Percentiles rank a stretch among this genome's conserved stretches.
phyloP scores from a whole-genome alignment of 495 filamentous ascomycete species.

The Hypomontagnella monticulosa region DNA sequence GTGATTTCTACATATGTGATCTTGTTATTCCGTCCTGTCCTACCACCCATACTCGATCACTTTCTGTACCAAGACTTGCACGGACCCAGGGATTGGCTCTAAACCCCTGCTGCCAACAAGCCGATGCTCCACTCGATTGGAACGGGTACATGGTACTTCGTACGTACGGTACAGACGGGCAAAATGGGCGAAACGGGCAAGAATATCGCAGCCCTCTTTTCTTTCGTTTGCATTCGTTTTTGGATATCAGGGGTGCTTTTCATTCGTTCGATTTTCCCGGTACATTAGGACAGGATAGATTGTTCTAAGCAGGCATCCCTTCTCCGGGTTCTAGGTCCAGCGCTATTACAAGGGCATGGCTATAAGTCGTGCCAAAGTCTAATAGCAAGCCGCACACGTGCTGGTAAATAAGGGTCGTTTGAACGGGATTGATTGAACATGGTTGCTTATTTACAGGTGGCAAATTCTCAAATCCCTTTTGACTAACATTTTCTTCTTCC shows the following conservation, averaged over 20 bases:
- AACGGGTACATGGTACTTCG: slow-evolving; percentile 23
- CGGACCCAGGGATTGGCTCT: slow-evolving; percentile 25
- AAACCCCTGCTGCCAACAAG: slow-evolving; percentile 38
- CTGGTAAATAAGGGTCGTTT: slow-evolving; percentile 1
- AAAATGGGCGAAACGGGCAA: slow-evolving; percentile 14
- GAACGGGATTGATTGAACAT: background rate
- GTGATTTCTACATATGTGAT: slow-evolving; percentile 10
- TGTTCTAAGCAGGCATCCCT: slow-evolving; percentile 3
- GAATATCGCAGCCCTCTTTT: slow-evolving; percentile 16
- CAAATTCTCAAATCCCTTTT: slow-evolving; percentile 15
- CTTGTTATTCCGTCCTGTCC: slow-evolving; percentile 24
- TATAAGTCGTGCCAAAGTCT: background rate
- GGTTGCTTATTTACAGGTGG: slow-evolving; percentile 8
- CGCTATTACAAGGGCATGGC: too few relatives aligned
- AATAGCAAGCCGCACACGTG: background rate
- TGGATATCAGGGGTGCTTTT: slow-evolving; percentile 24
- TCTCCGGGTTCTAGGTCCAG: slow-evolving; percentile 3
- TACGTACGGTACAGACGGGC: slow-evolving; percentile 13
- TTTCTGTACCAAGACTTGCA: background rate
- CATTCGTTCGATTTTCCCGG: slow-evolving; percentile 20
- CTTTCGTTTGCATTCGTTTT: slow-evolving; percentile 22
- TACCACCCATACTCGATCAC: slow-evolving; percentile 28
- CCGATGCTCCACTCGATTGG: slow-evolving; percentile 29
- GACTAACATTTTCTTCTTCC: background rate
- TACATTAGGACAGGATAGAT: background rate